Evolutionary conservation across 768 basidiomycete species (phyloP).

Genomic region (Naematelia aurantialba): DNA sequence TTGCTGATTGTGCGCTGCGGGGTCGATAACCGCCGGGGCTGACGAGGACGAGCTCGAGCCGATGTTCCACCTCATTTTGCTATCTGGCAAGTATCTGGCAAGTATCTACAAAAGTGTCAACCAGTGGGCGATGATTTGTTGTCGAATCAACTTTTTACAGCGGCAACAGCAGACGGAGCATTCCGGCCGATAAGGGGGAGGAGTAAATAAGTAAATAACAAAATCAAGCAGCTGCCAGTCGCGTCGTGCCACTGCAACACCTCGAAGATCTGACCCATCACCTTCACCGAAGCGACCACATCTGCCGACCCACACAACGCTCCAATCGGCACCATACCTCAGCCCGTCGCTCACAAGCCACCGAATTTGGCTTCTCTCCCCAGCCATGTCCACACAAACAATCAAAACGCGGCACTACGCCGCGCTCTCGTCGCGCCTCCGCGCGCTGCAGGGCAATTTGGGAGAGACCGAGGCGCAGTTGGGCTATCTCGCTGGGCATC

Average conservation of each 20-base stretch:
- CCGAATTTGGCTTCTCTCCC: no score
- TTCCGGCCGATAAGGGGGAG: constrained; percentile 1
- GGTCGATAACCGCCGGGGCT: background rate
- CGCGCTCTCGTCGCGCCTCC: constrained; percentile 67
- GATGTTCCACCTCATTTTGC: constrained; percentile 14
- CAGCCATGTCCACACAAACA: constrained; percentile 28
- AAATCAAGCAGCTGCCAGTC: background rate
- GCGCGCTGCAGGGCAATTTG: constrained; percentile 65
- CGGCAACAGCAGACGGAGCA: background rate
- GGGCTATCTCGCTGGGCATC: constrained; percentile 68
- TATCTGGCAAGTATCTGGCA: background rate
- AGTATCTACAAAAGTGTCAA: no score
- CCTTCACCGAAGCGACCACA: no score
- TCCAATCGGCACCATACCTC: no score
- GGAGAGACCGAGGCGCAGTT: constrained; percentile 71
- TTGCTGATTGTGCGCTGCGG: no score
- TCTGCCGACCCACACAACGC: no score
- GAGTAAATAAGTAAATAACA: constrained; percentile 6
- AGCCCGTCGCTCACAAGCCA: no score
- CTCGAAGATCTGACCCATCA: no score
- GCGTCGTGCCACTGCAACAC: background rate
- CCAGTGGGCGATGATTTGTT: no score
- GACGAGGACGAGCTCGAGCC: constrained; percentile 7
- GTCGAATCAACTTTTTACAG: constrained; percentile 7
- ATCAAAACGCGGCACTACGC: constrained; percentile 72